Conservation (phyloP, 805 yeast species). For the Cyberlindnera americana region DNA sequence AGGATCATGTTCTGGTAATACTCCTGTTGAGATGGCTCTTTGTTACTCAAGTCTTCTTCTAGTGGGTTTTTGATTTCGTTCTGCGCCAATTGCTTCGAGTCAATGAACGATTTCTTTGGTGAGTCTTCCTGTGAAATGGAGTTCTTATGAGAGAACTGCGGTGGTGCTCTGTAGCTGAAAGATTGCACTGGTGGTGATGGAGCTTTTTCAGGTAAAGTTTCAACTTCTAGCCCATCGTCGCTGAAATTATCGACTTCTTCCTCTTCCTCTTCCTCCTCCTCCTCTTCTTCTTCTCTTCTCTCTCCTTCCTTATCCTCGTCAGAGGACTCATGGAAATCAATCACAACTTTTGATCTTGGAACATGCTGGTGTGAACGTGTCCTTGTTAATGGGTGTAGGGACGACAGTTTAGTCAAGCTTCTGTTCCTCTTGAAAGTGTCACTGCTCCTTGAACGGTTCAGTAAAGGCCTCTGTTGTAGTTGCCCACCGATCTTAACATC, state of each 20-base stretch:
- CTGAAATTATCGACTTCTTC: slow-evolving; percentile 28
- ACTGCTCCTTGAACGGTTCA: slow-evolving; percentile 25
- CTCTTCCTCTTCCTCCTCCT: slow-evolving; percentile 16
- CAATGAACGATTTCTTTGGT: slow-evolving; percentile 14
- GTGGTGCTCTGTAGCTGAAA: slow-evolving; percentile 23
- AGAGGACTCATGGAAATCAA: slow-evolving; percentile 19
- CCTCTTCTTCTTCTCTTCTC: slow-evolving; percentile 9
- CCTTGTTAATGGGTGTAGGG: slow-evolving; percentile 23
- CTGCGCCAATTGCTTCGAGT: slow-evolving; percentile 10
- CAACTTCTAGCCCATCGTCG: slow-evolving; percentile 17
- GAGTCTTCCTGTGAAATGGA: slow-evolving; percentile 2
- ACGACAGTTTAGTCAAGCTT: slow-evolving; percentile 23
- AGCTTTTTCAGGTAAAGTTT: background rate
- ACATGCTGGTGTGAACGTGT: slow-evolving; percentile 20
- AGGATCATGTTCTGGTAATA: slow-evolving; percentile 41
- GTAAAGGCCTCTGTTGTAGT: slow-evolving; percentile 17
- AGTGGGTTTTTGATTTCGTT: background rate
- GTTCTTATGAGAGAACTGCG: slow-evolving; percentile 24
- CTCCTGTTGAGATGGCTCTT: slow-evolving; percentile 11
- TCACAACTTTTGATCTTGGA: slow-evolving; percentile 15
- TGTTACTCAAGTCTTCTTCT: slow-evolving; percentile 1
- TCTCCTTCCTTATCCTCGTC: slow-evolving; percentile 12
- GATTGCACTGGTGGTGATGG: slow-evolving; percentile 4
- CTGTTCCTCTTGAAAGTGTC: slow-evolving; percentile 20
- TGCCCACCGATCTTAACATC: slow-evolving; percentile 11